Conservation (phyloP, 345 rosid genomes). For the Rhodamnia argentea region DNA sequence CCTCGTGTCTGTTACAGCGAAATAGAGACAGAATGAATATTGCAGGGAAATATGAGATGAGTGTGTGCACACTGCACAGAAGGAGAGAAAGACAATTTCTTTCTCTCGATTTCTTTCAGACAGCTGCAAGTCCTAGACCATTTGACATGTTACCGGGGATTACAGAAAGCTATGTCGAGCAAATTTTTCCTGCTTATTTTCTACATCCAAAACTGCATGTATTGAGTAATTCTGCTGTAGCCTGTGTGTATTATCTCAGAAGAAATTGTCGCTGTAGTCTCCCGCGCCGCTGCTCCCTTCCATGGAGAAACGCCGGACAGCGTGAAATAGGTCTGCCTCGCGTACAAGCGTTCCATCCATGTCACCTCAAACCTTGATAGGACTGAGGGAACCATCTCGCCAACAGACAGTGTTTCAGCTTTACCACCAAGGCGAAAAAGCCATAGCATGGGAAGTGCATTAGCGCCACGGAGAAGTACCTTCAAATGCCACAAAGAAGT, state of each 20-base stretch:
- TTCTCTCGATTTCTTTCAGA: background rate
- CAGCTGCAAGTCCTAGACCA: background rate
- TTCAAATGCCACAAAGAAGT: constrained; percentile 10
- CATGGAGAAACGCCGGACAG: background rate
- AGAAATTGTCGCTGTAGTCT: background rate
- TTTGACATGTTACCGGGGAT: background rate
- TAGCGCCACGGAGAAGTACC: constrained; percentile 80
- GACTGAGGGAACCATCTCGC: constrained; percentile 69
- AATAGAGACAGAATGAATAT: background rate
- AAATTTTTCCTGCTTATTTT: background rate
- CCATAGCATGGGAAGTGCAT: constrained; percentile 92
- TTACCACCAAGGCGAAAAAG: constrained; percentile 43
- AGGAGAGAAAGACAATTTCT: background rate
- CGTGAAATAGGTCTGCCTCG: background rate
- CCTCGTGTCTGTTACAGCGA: background rate
- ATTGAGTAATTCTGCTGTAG: background rate
- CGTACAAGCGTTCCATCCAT: background rate
- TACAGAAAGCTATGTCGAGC: background rate
- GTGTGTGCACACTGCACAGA: background rate
- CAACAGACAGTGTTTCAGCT: constrained; percentile 53
- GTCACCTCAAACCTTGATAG: constrained; percentile 33
- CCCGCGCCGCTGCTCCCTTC: background rate
- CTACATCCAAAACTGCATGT: background rate
- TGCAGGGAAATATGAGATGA: background rate
- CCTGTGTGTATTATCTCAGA: background rate